phyloP scores from a whole-genome alignment of 139 green algal species.

The Pseudopediastrum boryanum region DNA sequence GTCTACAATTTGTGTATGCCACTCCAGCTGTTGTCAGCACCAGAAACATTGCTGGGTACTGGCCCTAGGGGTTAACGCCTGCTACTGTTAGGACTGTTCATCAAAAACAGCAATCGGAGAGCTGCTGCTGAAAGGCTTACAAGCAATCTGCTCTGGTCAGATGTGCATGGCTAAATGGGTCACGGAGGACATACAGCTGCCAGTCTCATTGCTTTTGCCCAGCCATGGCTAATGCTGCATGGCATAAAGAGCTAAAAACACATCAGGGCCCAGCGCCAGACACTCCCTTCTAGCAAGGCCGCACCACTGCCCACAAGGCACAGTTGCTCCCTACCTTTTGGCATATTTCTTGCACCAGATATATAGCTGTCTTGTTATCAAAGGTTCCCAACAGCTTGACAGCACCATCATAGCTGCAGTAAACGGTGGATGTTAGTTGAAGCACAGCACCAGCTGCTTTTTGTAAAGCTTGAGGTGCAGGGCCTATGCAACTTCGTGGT shows the following conservation, averaged over 20 bases:
- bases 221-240: too few relatives aligned
- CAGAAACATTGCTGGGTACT: not conserved
- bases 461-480: not conserved
- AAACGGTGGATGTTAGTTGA: not conserved
- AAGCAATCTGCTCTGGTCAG: too few relatives aligned
- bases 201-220: too few relatives aligned
- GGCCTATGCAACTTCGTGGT: too few relatives aligned
- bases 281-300: not conserved
- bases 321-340: conserved; percentile 32
- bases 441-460: not conserved
- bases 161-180: too few relatives aligned
- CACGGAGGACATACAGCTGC: too few relatives aligned
- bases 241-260: too few relatives aligned
- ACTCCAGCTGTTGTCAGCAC: not conserved
- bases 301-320: not conserved
- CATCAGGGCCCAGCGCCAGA: not conserved
- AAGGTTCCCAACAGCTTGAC: conserved; percentile 49
- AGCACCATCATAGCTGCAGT: conserved; percentile 33
- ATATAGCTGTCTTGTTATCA: conserved; percentile 51
- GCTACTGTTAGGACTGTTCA: not conserved
- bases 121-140: not conserved
- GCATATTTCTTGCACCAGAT: conserved; percentile 49
- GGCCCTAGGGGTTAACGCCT: too few relatives aligned
- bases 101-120: not conserved
- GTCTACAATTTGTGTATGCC: not conserved